These are phyloP conservation scores for Simplicillium aogashimaense DNA, from an alignment of 2,329 filamentous ascomycete species.

Conservation along the genomic window DNA sequence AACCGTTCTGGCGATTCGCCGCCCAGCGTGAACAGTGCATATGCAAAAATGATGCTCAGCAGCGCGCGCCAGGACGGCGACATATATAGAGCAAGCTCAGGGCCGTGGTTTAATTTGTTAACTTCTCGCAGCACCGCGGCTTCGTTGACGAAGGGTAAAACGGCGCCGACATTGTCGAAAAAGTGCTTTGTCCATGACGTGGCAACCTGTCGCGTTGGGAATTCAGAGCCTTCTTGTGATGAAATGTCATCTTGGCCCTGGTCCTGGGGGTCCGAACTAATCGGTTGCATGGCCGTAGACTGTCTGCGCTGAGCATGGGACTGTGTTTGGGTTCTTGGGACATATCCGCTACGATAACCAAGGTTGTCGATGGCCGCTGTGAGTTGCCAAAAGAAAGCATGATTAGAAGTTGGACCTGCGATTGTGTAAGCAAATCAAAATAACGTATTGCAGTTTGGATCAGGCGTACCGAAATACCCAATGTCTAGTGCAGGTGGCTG, in stretches of 20 bases:
- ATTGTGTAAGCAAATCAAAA: no score
- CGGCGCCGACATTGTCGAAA: slow-evolving; percentile 18
- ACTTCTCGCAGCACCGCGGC: slow-evolving; percentile 11
- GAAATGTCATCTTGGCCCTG: no score
- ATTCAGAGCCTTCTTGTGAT: slow-evolving; percentile 5
- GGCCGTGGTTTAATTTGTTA: slow-evolving; percentile 3
- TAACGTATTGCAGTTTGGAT: no score
- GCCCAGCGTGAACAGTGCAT: slow-evolving; percentile 13
- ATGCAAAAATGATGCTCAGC: slow-evolving; percentile 17
- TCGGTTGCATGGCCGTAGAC: no score
- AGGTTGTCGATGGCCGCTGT: slow-evolving; percentile 15
- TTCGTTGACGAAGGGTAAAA: slow-evolving; percentile 15
- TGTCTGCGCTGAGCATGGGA: no score
- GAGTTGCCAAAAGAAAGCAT: slow-evolving; percentile 17
- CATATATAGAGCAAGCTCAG: no score
- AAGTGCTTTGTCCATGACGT: slow-evolving; percentile 13
- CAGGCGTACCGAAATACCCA: background rate
- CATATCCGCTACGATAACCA: slow-evolving; percentile 1
- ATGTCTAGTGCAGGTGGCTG: slow-evolving; percentile 14
- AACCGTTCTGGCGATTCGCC: slow-evolving; percentile 13
- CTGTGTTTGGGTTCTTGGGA: no score
- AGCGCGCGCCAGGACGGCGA: slow-evolving; percentile 6
- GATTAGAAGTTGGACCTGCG: slow-evolving; percentile 19
- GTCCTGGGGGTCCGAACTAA: no score
- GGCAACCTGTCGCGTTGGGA: slow-evolving; percentile 9